These are phyloP conservation scores for Naganishia sp. DNA, from an alignment of 1,284 basidiomycete genomes.

Conservation along the genomic window DNA sequence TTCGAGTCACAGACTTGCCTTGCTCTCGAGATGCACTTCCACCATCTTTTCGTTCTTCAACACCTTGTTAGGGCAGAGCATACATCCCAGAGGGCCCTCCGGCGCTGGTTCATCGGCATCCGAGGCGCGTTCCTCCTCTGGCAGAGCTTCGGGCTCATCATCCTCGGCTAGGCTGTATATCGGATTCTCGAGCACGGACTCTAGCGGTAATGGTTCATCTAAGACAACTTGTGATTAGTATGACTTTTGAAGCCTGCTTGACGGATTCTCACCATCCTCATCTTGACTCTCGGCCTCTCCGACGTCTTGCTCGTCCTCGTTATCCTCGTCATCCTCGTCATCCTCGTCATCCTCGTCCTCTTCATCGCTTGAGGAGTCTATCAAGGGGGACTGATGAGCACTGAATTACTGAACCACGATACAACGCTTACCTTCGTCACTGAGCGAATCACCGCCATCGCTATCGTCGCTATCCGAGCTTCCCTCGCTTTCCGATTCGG, in stretches of 20 bases:
- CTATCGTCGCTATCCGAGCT: slow-evolving; percentile 9
- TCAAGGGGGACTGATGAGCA: not conserved
- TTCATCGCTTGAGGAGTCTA: slow-evolving; percentile 23
- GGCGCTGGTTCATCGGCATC: slow-evolving; percentile 41
- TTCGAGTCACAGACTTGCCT: slow-evolving; percentile 58
- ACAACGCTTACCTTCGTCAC: slow-evolving; percentile 26
- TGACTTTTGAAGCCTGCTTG: not conserved
- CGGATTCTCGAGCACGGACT: slow-evolving; percentile 26
- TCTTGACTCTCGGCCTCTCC: not conserved
- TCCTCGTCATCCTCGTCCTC: slow-evolving; percentile 6
- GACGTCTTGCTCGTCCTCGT: not conserved
- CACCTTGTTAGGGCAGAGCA: slow-evolving; percentile 71
- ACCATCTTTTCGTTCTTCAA: slow-evolving; percentile 68
- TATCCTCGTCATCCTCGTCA: slow-evolving; percentile 1
- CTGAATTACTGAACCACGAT: not conserved
- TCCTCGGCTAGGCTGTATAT: slow-evolving; percentile 33
- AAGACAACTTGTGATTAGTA: not conserved
- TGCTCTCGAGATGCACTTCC: slow-evolving; percentile 64
- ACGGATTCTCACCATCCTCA: not conserved
- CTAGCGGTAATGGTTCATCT: slow-evolving; percentile 27
- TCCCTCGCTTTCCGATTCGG: slow-evolving; percentile 11
- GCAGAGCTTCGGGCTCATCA: slow-evolving; percentile 39
- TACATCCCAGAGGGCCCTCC: slow-evolving; percentile 58
- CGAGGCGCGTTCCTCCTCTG: slow-evolving; percentile 46
- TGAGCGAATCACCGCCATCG: slow-evolving; percentile 33